Conservation (phyloP, 495 filamentous ascomycete genomes). For the Viridothelium virens region DNA sequence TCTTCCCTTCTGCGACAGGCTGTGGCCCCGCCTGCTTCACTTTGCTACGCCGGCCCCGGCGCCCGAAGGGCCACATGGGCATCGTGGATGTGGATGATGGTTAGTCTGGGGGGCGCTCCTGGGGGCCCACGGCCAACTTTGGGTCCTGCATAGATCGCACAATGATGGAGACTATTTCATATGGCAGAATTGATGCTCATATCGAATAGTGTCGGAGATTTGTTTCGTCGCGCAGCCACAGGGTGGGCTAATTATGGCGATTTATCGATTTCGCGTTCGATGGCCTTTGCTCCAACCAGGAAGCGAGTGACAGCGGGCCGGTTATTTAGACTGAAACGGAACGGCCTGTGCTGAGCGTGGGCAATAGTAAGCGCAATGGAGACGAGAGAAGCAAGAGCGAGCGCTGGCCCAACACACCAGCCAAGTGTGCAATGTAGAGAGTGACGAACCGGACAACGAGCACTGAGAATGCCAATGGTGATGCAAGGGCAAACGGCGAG, state of each 20-base stretch:
- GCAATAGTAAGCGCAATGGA: not conserved
- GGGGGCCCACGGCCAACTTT: not conserved
- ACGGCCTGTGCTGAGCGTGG: not conserved
- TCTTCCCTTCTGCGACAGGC: slow-evolving; percentile 22
- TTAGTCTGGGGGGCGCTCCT: slow-evolving; percentile 9
- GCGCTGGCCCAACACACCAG: not conserved
- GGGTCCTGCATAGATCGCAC: not conserved
- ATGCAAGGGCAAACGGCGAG: not conserved
- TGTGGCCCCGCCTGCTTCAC: slow-evolving; percentile 21
- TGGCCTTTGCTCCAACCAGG: not conserved
- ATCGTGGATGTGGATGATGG: slow-evolving; percentile 18
- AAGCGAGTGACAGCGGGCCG: slow-evolving; percentile 1
- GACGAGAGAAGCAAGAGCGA: not conserved
- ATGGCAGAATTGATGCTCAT: not conserved
- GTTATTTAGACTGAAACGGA: not conserved
- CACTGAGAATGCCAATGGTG: not conserved
- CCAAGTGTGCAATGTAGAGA: not conserved
- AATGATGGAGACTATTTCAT: not conserved
- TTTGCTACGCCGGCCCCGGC: slow-evolving; percentile 21
- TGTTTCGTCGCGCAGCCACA: slow-evolving; percentile 9
- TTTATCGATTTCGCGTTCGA: slow-evolving; percentile 3
- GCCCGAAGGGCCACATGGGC: slow-evolving; percentile 29
- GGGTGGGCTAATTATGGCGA: slow-evolving; percentile 10
- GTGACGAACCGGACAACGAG: not conserved
- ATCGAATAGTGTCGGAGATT: slow-evolving; percentile 12